Percentiles rank a stretch among this genome's conserved stretches.
phyloP scores from a whole-genome alignment of 192 early-diverging fungal species.

The Pecoramyces ruminantium region DNA sequence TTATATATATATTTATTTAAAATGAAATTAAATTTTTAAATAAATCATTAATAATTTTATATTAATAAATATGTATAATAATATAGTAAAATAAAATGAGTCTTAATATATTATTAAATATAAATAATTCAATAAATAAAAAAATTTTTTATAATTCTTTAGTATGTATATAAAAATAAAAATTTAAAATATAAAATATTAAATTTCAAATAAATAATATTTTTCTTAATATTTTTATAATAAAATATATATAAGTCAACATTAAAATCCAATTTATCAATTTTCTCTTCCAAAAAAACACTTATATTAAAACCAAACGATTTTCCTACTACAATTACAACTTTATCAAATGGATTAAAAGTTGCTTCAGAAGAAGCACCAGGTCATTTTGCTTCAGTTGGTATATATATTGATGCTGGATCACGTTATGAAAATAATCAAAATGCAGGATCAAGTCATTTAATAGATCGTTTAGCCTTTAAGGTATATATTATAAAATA shows the following conservation, averaged over 20 bases:
- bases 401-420: conserved; percentile 82
- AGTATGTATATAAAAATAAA: background rate
- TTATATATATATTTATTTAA: too few relatives aligned
- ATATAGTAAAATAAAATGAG: background rate
- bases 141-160: background rate
- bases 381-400: conserved; percentile 79
- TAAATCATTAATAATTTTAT: too few relatives aligned
- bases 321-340: conserved; percentile 27
- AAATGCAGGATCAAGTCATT: conserved; percentile 59
- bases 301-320: background rate
- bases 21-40: too few relatives aligned
- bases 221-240: too few relatives aligned
- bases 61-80: too few relatives aligned
- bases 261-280: background rate
- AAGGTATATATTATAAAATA: conserved; percentile 61
- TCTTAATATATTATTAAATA: background rate
- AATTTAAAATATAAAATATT: too few relatives aligned
- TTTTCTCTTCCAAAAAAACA: background rate
- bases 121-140: background rate
- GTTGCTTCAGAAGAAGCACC: conserved; percentile 64
- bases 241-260: background rate
- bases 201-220: too few relatives aligned
- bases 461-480: conserved; percentile 85
- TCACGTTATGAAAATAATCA: conserved; percentile 59
- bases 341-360: conserved; percentile 75